Evolutionary conservation across 177 flowering plant genomes (phyloP), one percentile per base, ranked within the genome.

Genomic region (Tripterygium wilfordii): DNA sequence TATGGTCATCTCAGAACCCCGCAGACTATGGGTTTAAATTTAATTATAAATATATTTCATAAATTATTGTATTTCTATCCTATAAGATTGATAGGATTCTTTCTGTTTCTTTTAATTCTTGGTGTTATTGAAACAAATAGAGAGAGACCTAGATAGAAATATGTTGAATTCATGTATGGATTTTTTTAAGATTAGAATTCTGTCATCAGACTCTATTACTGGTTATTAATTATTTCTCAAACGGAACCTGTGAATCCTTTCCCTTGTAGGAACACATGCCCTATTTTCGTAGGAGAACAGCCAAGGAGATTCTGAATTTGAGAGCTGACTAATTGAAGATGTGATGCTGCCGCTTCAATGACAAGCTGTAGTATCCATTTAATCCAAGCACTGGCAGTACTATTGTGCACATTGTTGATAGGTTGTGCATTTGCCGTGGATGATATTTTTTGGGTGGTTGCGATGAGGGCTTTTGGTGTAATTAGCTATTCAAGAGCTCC

Each of bases 271-370:
- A 69, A 24, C 67, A 90, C 64, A 90, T 90, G 95, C 88, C 91
- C 18, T 90, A 90, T 61, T 90, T 90, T 49, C 70, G 98, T 49
- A 20, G 14, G 53, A 82, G 98, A 54, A 90, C 98, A 5, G 86
- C 71, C 8, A 90, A 85, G 63, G 96, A 90, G 70, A 85, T 90
- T 36, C 59, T 90, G 39, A 70, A 58, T 48, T 54, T 87, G 65
- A 77, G 58, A 79, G 97, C 97, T 17, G 85, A 85, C 19, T 82
- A 67, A 78, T 32, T 27, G 32, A 27, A 29, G 3, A 12, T 20
- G 43, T 36, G 4, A n/a, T 36, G 5, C 38, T 19, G 25, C 25
- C 2, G 10, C 25, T 21, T 10, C 13, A 20, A 10, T 7, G 2
- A 21, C 25, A 24, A 20, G 24, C 2, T 19, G 13, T 22, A 25